Conservation (phyloP, 1,139 yeast genomes). For the Sugiyamaella neomexicana region DNA sequence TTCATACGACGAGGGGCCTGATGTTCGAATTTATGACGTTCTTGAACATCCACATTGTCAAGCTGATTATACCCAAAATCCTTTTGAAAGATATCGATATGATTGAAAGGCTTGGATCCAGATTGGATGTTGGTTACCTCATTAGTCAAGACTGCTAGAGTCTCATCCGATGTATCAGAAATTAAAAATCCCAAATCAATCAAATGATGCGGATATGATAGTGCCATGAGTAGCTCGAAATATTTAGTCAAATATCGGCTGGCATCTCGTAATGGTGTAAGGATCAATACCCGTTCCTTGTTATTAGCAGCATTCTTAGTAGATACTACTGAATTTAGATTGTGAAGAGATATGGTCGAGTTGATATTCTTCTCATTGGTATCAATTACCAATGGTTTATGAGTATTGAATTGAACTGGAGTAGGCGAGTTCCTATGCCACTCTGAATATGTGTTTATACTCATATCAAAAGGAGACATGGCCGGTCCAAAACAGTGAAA, state of each 20-base stretch:
- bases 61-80: constrained; percentile 85
- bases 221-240: constrained; percentile 79
- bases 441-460: constrained; percentile 31
- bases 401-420: constrained; percentile 34
- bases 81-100: constrained; percentile 72
- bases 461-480: constrained; percentile 34
- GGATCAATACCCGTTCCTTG: constrained; percentile 65
- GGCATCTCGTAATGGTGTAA: constrained; percentile 82
- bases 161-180: constrained; percentile 70
- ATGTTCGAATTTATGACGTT: constrained; percentile 83
- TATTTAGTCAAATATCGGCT: constrained; percentile 78
- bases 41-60: constrained; percentile 57
- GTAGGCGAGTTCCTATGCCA: constrained; percentile 35
- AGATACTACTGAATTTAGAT: constrained; percentile 47
- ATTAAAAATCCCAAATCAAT: constrained; percentile 85
- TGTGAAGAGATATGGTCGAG: constrained; percentile 45
- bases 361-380: constrained; percentile 15
- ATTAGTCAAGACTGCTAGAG: constrained; percentile 65
- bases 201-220: constrained; percentile 78
- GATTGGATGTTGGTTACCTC: constrained; percentile 35
- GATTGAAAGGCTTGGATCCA: constrained; percentile 54
- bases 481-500: constrained; percentile 36
- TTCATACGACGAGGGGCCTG: constrained; percentile 85
- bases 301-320: constrained; percentile 52
- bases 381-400: constrained; percentile 22